Evolutionary conservation across 1,139 yeast genomes (phyloP).

Genomic region (Kodamaea derodonti): DNA sequence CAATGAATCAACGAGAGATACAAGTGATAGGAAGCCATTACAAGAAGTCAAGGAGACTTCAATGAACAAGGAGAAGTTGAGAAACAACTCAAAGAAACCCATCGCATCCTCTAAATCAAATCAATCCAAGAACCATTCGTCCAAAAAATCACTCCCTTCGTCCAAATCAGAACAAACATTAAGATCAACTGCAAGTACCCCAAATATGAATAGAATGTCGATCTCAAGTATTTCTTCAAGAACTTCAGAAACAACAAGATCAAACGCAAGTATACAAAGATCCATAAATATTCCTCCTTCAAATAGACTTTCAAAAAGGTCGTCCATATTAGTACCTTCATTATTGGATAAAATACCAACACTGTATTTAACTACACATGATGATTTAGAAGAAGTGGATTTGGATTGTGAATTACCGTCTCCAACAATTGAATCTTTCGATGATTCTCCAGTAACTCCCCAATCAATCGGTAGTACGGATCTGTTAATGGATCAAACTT

Average conservation of each 20-base stretch:
- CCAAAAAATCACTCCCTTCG: conserved; percentile 6
- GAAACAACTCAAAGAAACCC: too few relatives aligned
- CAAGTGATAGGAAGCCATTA: too few relatives aligned
- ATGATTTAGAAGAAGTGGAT: background rate
- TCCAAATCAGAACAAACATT: conserved; percentile 10
- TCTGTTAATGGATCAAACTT: conserved; percentile 20
- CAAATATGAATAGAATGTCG: conserved; percentile 14
- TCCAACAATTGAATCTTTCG: background rate
- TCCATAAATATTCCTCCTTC: background rate
- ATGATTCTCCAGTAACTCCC: conserved; percentile 9
- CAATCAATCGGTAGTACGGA: conserved; percentile 15
- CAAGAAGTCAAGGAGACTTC: too few relatives aligned
- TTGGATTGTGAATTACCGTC: background rate
- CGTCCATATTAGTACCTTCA: conserved; percentile 6
- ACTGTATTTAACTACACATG: background rate
- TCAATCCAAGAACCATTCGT: too few relatives aligned
- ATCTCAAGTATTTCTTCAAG: background rate
- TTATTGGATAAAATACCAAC: background rate
- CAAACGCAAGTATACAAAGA: background rate
- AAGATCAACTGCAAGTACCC: conserved; percentile 21
- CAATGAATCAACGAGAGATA: conserved; percentile 1
- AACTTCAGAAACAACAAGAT: background rate
- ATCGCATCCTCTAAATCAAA: too few relatives aligned
- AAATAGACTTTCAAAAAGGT: conserved; percentile 6
- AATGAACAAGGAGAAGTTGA: too few relatives aligned